Percentiles rank a stretch among this genome's conserved stretches.
Conservation (phyloP, 352 stramenopile genomes). For the Phytophthora pluvialis region DNA sequence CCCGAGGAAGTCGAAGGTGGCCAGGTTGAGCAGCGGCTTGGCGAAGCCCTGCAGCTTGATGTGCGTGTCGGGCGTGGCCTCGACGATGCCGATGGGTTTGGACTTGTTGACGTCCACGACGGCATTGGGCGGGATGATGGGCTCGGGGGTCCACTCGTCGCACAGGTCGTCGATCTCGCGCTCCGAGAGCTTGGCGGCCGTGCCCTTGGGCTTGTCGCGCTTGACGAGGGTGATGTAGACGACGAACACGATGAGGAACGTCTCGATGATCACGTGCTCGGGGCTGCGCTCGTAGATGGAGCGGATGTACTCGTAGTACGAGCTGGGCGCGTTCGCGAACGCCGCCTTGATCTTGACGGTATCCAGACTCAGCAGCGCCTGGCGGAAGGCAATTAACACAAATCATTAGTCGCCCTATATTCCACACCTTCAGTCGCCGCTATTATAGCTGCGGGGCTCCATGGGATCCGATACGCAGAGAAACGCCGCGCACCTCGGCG, state of each 20-base stretch:
- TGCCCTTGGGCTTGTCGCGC: slow-evolving; percentile 70
- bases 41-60: slow-evolving; percentile 80
- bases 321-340: slow-evolving; percentile 65
- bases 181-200: slow-evolving; percentile 71
- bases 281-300: slow-evolving; percentile 87
- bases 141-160: slow-evolving; percentile 90
- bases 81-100: slow-evolving; percentile 76
- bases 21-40: slow-evolving; percentile 93
- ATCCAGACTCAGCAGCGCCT: slow-evolving; percentile 74
- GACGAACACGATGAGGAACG: slow-evolving; percentile 96
- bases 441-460: neutral
- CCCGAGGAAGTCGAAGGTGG: slow-evolving; percentile 97
- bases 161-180: slow-evolving; percentile 92
- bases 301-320: slow-evolving; percentile 85
- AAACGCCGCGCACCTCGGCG: slow-evolving; percentile 50
- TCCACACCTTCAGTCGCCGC: neutral
- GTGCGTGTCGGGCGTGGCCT: slow-evolving; percentile 80
- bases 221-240: slow-evolving; percentile 94
- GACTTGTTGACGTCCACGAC: slow-evolving; percentile 42
- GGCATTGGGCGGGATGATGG: slow-evolving; percentile 73
- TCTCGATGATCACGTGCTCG: slow-evolving; percentile 98
- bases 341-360: slow-evolving; percentile 63
- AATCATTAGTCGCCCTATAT: slow-evolving; percentile 3
- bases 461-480: neutral
- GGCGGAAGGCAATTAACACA: neutral